Evolutionary conservation across 257 asterid genomes (phyloP), one percentile per base, ranked within the genome.

Genomic region (Solanum habrochaites): DNA sequence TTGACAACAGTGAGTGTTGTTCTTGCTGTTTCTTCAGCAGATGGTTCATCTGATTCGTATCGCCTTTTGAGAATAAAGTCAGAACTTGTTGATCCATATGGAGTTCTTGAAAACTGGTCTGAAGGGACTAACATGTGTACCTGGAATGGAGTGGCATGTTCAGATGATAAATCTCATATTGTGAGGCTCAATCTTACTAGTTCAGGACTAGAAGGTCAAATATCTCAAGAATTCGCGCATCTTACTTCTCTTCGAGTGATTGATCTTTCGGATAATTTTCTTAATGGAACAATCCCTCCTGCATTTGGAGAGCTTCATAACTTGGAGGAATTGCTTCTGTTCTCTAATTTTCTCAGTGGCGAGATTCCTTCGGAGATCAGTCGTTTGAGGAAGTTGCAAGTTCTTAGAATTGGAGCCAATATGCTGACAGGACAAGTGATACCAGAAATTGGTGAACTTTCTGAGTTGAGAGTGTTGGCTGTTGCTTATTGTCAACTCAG

Each of bases 111-210:
- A 20, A 93, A 82, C 90, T 96, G 99, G 99, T 83, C 91, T 85
- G 89, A 89, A 88, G 92, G 86, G 83, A 89, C 91, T 27, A 89
- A 87, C 66, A 82, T 94, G 35, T 96, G 99, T 86, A 73, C 91
- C 49, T 96, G 99, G 99, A 85, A 90, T 87, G 98, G 98, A 73
- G 90, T 96, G 82, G 86, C 92, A 77, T 96, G 99, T 83, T 88
- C 98, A 86, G 88, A 87, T 70, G 94, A 94, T 89, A 88, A 88
- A 82, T 83, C 64, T 29, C 93, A 89, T 82, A 69, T 92, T 31
- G 83, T 91, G 78, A 89, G 94, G 6, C 90, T 96, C 67, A 94
- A 93, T 87, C 92, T 96, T 52, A 93, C 98, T 0, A 70, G 67
- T 78, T 93, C 92, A 83, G 95, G 98, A 64, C 83, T 96, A 43